A percentile compares a stretch with the other conserved stretches of the same genome.
These are phyloP conservation scores for Bipolaris gigantea DNA, from an alignment of 2,329 filamentous ascomycete species.

Conservation along the genomic window DNA sequence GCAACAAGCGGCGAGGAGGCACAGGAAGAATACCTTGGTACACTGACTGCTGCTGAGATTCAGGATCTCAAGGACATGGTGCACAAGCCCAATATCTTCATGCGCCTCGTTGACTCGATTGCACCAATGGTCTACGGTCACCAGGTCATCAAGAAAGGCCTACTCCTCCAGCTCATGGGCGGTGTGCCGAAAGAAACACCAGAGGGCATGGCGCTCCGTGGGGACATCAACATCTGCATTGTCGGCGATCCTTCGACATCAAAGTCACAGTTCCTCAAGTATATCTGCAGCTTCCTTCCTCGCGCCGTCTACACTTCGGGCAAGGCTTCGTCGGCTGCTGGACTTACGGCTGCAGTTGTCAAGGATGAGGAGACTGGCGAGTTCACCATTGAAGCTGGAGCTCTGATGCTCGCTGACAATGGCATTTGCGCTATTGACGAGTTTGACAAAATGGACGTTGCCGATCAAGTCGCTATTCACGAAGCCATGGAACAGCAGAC, in stretches of 20 bases:
- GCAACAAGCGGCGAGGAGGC: conserved; percentile 75
- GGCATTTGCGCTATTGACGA: conserved; percentile 98
- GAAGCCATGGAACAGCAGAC: conserved; percentile 99
- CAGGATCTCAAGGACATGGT: conserved; percentile 92
- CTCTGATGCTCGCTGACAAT: conserved; percentile 94
- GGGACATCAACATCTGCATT: conserved; percentile 98
- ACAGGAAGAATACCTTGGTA: conserved; percentile 83
- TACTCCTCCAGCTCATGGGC: conserved; percentile 92
- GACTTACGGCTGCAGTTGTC: conserved; percentile 94
- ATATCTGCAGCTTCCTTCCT: conserved; percentile 95
- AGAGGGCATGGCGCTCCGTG: conserved; percentile 93
- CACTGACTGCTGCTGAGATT: conserved; percentile 83
- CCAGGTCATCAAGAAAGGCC: conserved; percentile 94
- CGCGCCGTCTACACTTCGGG: conserved; percentile 96
- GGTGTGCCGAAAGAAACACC: conserved; percentile 89
- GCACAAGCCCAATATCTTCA: conserved; percentile 93
- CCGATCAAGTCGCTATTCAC: conserved; percentile 96
- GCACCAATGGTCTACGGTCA: conserved; percentile 98
- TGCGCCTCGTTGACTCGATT: conserved; percentile 86
- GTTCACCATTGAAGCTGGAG: conserved; percentile 97
- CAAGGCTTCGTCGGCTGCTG: conserved; percentile 94
- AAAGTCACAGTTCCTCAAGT: conserved; percentile 98
- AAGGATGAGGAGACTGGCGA: conserved; percentile 99
- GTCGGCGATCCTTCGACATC: conserved; percentile 96
- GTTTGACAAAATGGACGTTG: conserved; percentile 99